phyloP scores from a whole-genome alignment of 306 rosid genomes.

The Cucurbita pepo region DNA sequence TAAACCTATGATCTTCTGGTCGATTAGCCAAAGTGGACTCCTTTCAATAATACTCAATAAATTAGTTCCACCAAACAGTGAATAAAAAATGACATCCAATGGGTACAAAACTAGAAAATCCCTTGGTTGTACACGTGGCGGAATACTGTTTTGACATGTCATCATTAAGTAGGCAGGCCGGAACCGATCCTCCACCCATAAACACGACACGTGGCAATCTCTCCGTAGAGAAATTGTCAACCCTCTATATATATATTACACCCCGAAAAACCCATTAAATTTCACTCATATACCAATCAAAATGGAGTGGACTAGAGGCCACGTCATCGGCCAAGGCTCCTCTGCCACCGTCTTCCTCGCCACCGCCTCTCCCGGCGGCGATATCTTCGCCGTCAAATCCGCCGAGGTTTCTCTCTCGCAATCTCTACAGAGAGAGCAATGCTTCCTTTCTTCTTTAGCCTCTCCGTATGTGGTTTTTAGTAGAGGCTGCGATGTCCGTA shows the following conservation, averaged over 20 bases:
- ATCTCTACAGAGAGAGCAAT: constrained; percentile 40
- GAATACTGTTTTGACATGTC: constrained; percentile 20
- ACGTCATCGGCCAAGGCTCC: constrained; percentile 61
- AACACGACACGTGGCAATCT: constrained; percentile 17
- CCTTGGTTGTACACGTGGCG: constrained; percentile 10
- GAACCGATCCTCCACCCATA: not conserved
- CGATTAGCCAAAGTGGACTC: too few relatives aligned
- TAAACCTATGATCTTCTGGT: too few relatives aligned
- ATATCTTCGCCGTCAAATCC: constrained; percentile 56
- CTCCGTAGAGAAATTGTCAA: constrained; percentile 28
- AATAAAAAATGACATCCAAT: not conserved
- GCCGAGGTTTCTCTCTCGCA: constrained; percentile 31
- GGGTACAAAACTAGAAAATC: too few relatives aligned
- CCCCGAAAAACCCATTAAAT: not conserved
- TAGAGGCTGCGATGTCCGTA: constrained; percentile 48
- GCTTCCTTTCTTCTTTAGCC: constrained; percentile 34
- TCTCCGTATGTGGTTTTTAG: constrained; percentile 41
- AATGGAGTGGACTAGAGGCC: constrained; percentile 84
- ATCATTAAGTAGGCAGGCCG: not conserved
- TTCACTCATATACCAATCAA: not conserved
- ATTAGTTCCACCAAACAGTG: not conserved
- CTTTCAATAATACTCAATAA: not conserved
- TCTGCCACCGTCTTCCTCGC: constrained; percentile 66
- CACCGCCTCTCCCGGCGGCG: constrained; percentile 10
- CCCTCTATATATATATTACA: constrained; percentile 7